Conservation (phyloP, 2,329 filamentous ascomycete species). For the Dryadomyces sulphureus region DNA sequence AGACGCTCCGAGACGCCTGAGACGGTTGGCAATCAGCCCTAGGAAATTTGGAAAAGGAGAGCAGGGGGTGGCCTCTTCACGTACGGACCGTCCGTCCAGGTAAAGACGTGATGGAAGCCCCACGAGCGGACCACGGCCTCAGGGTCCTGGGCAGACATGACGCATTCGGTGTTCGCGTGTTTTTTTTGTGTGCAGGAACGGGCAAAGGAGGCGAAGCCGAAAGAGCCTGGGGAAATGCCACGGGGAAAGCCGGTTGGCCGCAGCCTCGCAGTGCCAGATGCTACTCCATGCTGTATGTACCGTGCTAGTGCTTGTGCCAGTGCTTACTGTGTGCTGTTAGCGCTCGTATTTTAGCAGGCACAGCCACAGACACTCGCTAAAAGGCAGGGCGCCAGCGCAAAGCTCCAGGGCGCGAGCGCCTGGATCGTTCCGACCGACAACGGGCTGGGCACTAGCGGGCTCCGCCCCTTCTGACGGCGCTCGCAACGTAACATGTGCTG, state of each 20-base stretch:
- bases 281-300: no score
- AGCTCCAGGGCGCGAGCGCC: neutral
- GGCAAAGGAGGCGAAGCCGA: no score
- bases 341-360: no score
- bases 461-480: conserved; percentile 1
- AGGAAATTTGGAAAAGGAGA: conserved; percentile 1
- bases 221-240: neutral
- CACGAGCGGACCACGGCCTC: conserved; percentile 51
- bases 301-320: no score
- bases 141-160: conserved; percentile 20
- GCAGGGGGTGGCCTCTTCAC: conserved; percentile 16
- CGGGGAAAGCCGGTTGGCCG: no score
- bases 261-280: no score
- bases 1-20: neutral
- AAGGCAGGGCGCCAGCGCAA: neutral
- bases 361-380: no score
- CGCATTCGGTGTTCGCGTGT: no score
- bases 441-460: neutral
- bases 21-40: neutral
- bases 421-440: neutral
- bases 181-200: no score
- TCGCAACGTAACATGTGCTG: neutral
- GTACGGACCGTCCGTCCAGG: conserved; percentile 57
- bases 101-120: conserved; percentile 57
- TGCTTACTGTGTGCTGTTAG: no score